Evolutionary conservation across 2,329 filamentous ascomycete genomes (phyloP).

Genomic region (Cercospora janseana): DNA sequence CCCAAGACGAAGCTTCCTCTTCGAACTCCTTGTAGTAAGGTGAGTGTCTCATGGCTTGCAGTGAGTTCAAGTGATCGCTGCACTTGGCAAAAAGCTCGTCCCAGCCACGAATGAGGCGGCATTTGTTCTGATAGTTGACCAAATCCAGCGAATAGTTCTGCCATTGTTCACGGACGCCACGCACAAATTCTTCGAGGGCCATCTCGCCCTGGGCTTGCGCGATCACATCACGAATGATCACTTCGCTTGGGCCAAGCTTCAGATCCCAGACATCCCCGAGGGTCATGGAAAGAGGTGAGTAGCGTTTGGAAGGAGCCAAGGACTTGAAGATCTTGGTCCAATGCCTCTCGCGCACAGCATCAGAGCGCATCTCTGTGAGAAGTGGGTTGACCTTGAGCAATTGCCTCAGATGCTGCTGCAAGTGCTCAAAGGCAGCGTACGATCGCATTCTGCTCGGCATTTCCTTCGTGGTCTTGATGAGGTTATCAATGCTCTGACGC

Average conservation of each 20-base stretch:
- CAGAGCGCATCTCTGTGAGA: conserved; percentile 87
- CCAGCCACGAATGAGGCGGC: conserved; percentile 93
- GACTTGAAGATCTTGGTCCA: conserved; percentile 98
- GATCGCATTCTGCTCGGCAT: conserved; percentile 99
- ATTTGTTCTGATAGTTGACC: conserved; percentile 97
- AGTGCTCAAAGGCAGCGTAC: conserved; percentile 99
- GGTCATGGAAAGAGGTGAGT: conserved; percentile 90
- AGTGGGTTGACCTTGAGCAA: conserved; percentile 88
- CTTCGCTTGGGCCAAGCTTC: conserved; percentile 81
- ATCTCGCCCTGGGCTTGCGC: conserved; percentile 96
- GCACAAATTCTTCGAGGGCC: conserved; percentile 95
- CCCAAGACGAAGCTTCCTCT: conserved; percentile 93
- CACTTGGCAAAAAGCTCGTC: conserved; percentile 98
- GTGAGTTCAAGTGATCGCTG: conserved; percentile 93
- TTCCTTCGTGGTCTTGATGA: conserved; percentile 97
- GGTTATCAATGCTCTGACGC: conserved; percentile 78
- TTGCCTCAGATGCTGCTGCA: conserved; percentile 84
- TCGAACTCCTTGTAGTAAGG: conserved; percentile 99
- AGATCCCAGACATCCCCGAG: conserved; percentile 99
- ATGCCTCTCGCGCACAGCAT: conserved; percentile 92
- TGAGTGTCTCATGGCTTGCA: conserved; percentile 98
- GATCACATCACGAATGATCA: conserved; percentile 87
- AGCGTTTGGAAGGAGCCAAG: conserved; percentile 86
- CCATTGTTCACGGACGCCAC: conserved; percentile 95
- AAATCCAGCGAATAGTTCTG: conserved; percentile 91